Evolutionary conservation across 1,139 yeast species (phyloP), one percentile per base, ranked within the genome.

Genomic region (Eremothecium coryli): DNA sequence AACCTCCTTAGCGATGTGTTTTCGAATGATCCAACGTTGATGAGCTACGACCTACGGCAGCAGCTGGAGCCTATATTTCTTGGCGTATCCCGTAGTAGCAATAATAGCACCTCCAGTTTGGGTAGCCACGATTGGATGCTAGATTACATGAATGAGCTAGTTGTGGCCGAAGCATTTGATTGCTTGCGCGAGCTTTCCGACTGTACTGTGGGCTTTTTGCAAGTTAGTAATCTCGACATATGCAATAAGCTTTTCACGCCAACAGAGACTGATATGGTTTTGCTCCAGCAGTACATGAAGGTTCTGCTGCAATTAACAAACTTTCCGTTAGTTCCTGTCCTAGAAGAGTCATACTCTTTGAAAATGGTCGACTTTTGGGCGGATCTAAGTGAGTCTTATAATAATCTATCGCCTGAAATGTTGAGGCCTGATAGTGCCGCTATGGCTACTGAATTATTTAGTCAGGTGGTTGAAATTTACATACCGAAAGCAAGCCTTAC

Each of bases 331-430:
- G 48, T 60, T 4, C 82, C 94, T 0, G 66, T 79, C 1, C 58
- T 65, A 0, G 88, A 84, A 18, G 95, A 88, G 52, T 60, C 60
- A 11, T 61, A 82, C 9, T 79, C 93, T 11, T 73, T 69, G 29
- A 78, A 76, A 37, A 65, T 85, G 45, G 64, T 82, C 4, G 76
- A 76, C 35, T 84, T 86, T 50, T 90, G 97, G 97, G 71, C 73
- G 36, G 79, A 76, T 38, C 65, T 81, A 35, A 74, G 79, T 7
- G 93, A 82, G 41, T 67, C 72, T 1, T 72, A 53, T 18, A 43
- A 54, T 10, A 49, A 60, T 36, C 37, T 56, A 33, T 43, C 54
- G 5, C 39, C 45, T 13, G 57, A 51, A 29, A 37, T 46, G 4
- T 26, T 52, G 23, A 29, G 46, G 5, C 46, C 48, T n/a, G 42